Percentiles rank a stretch among this genome's conserved stretches.
phyloP scores from a whole-genome alignment of 177 flowering plant genomes.

The Vitis hybrid region DNA sequence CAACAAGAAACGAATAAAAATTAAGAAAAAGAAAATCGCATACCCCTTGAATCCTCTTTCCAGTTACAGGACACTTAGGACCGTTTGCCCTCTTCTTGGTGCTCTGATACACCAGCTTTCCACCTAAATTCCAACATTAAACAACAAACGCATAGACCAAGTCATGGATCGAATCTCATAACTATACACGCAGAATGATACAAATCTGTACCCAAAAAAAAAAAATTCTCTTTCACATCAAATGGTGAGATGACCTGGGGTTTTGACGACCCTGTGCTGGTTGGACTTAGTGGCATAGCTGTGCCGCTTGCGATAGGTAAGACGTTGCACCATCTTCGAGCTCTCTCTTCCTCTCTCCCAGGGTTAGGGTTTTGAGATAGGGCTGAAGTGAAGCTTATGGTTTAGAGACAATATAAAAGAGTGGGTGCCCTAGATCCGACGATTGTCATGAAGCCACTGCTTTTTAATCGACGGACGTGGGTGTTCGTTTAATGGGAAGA shows the following conservation, averaged over 20 bases:
- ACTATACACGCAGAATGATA: neutral
- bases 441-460: conserved; percentile 7
- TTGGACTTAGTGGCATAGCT: conserved; percentile 63
- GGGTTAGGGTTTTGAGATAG: conserved; percentile 1
- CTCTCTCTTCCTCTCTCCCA: conserved; percentile 2
- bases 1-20: neutral
- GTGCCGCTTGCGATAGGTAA: conserved; percentile 52
- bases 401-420: neutral
- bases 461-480: neutral
- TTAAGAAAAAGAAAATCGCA: conserved; percentile 1
- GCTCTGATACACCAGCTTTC: conserved; percentile 64
- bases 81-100: conserved; percentile 86
- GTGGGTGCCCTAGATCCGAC: conserved; percentile 36
- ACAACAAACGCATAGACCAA: neutral
- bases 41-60: conserved; percentile 91
- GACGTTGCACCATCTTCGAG: conserved; percentile 53
- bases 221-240: neutral
- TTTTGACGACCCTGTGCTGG: conserved; percentile 54
- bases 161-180: too few species aligned
- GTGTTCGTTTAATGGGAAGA: too few species aligned
- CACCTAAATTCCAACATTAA: conserved; percentile 41
- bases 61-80: conserved; percentile 83
- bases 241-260: conserved; percentile 37
- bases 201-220: neutral
- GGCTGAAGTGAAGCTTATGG: conserved; percentile 3